Conservation (phyloP, 1,284 basidiomycete genomes). For the Trichosporon sp. region DNA sequence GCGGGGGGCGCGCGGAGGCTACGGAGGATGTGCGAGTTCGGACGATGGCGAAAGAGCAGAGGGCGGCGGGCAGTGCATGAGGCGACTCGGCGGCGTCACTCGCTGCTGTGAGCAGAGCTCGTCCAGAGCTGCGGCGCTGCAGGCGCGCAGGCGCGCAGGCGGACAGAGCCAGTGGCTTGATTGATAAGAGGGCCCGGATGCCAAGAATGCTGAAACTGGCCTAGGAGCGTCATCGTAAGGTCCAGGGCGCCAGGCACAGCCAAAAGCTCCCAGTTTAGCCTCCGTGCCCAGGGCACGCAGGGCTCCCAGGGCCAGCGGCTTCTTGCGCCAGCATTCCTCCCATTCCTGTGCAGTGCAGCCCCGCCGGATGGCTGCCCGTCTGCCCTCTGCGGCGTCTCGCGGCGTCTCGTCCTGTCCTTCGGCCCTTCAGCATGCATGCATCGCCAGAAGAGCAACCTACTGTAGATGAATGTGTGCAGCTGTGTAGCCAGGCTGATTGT, state of each 20-base stretch:
- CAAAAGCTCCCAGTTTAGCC: not conserved
- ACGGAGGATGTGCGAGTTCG: not conserved
- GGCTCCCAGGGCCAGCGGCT: not conserved
- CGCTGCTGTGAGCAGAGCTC: not conserved
- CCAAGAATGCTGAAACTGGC: not conserved
- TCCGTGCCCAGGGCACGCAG: not conserved
- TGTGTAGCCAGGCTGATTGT: not conserved
- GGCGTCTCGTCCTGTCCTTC: not conserved
- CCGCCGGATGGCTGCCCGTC: not conserved
- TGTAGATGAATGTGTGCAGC: not conserved
- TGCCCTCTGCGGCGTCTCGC: not conserved
- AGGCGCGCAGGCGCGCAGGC: too few relatives aligned
- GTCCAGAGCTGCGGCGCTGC: not conserved
- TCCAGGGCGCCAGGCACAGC: not conserved
- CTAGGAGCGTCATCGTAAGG: not conserved
- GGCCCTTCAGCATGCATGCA: not conserved
- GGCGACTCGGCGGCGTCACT: not conserved
- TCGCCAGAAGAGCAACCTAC: not conserved
- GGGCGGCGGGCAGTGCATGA: not conserved
- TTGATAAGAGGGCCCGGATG: not conserved
- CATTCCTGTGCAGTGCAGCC: not conserved
- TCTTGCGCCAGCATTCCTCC: not conserved
- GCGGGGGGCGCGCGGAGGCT: not conserved
- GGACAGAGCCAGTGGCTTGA: too few relatives aligned
- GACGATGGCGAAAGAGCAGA: not conserved